Evolutionary conservation across 768 basidiomycete genomes (phyloP).

Genomic region (Phaeolepiota aurea): DNA sequence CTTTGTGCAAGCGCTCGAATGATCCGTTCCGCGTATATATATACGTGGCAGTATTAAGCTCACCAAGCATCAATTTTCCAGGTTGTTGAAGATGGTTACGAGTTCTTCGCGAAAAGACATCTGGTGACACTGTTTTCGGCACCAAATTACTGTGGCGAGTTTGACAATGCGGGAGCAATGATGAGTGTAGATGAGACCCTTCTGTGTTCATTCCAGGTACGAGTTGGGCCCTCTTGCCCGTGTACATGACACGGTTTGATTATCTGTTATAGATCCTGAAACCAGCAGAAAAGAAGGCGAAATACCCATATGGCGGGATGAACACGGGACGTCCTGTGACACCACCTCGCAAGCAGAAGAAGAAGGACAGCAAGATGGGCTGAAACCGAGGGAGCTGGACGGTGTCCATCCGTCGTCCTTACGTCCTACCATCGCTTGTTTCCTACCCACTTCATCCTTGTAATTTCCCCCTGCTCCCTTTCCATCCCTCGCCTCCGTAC

Average conservation of each 20-base stretch:
- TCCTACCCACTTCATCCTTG: neutral
- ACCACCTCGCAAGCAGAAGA: constrained; percentile 96
- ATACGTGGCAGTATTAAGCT: too few species aligned
- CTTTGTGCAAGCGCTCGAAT: too few species aligned
- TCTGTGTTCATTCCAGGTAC: constrained; percentile 95
- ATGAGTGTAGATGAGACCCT: constrained; percentile 99
- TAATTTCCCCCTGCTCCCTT: constrained; percentile 3
- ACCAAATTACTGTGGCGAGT: constrained; percentile 92
- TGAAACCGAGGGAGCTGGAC: constrained; percentile 21
- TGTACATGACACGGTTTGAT: too few species aligned
- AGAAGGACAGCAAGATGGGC: constrained; percentile 71
- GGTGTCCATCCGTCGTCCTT: constrained; percentile 1
- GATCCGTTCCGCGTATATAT: too few species aligned
- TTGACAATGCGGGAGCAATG: constrained; percentile 99
- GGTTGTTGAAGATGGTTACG: constrained; percentile 99
- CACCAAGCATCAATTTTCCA: too few species aligned
- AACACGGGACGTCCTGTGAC: constrained; percentile 86
- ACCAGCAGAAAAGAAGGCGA: constrained; percentile 97
- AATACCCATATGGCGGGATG: constrained; percentile 83
- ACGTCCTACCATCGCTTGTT: neutral
- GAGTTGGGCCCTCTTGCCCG: constrained; percentile 5
- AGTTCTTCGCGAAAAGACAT: constrained; percentile 97
- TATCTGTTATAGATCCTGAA: constrained; percentile 91
- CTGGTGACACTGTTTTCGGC: constrained; percentile 96
- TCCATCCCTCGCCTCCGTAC: too few species aligned